Evolutionary conservation across 2,329 filamentous ascomycete species (phyloP).

Genomic region (Trichoderma endophyticum): DNA sequence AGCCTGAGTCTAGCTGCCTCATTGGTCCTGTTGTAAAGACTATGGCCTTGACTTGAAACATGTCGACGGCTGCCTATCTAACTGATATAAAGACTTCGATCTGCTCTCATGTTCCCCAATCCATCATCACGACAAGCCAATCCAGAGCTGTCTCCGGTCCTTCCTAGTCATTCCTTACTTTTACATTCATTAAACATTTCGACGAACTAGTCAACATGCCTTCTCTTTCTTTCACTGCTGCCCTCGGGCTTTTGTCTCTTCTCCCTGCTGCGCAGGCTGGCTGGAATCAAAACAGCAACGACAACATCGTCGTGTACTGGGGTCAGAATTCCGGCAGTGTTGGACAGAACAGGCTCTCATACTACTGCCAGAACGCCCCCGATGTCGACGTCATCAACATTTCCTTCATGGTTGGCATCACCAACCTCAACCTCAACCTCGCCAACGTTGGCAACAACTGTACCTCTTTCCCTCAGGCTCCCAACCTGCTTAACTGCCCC

Average conservation of each 20-base stretch:
- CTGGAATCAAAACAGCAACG: conserved; percentile 43
- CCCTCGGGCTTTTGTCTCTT: conserved; percentile 24
- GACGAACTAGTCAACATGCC: conserved; percentile 1
- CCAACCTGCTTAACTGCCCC: conserved; percentile 54
- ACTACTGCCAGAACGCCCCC: conserved; percentile 51
- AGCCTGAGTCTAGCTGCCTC: not conserved
- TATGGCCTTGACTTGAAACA: not conserved
- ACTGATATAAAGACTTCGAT: not conserved
- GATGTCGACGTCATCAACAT: conserved; percentile 31
- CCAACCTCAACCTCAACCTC: conserved; percentile 57
- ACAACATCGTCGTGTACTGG: conserved; percentile 66
- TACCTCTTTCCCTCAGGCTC: conserved; percentile 46
- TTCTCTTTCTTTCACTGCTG: conserved; percentile 17
- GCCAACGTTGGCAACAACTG: conserved; percentile 61
- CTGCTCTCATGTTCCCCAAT: not conserved
- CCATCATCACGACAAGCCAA: not conserved
- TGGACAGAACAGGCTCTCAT: conserved; percentile 51
- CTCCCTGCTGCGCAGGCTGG: conserved; percentile 36
- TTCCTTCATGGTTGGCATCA: conserved; percentile 60
- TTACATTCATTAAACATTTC: not conserved
- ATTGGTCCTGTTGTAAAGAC: not conserved
- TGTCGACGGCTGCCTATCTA: not conserved
- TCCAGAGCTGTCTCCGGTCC: not conserved
- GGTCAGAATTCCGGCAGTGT: conserved; percentile 62
- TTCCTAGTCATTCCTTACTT: not conserved